Percentiles rank a stretch among this genome's conserved stretches.
phyloP scores from a whole-genome alignment of 305 asterid species.

The Rubia peregrina region DNA sequence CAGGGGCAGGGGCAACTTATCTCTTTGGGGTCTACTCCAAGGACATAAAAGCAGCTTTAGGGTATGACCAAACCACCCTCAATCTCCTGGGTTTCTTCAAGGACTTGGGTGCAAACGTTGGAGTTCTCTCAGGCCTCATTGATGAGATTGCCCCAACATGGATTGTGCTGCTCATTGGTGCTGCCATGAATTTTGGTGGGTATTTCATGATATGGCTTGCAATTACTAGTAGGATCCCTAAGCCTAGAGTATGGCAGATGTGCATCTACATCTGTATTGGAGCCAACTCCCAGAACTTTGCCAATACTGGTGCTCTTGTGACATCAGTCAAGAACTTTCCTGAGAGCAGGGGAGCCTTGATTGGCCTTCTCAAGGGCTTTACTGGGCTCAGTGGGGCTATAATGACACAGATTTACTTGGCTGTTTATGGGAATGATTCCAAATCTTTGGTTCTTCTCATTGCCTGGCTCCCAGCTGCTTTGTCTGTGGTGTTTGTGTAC shows the following conservation, averaged over 20 bases:
- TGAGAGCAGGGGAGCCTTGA: slow-evolving; percentile 51
- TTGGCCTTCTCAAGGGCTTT: slow-evolving; percentile 65
- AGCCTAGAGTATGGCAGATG: slow-evolving; percentile 72
- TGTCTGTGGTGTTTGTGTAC: slow-evolving; percentile 65
- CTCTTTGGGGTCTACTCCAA: slow-evolving; percentile 76
- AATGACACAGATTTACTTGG: slow-evolving; percentile 62
- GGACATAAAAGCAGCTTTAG: slow-evolving; percentile 60
- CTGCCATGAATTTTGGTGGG: slow-evolving; percentile 68
- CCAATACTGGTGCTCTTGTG: slow-evolving; percentile 82
- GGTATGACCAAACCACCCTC: slow-evolving; percentile 78
- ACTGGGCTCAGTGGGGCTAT: slow-evolving; percentile 83
- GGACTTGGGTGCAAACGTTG: slow-evolving; percentile 78
- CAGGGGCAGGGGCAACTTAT: slow-evolving; percentile 88
- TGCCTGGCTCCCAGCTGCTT: slow-evolving; percentile 83
- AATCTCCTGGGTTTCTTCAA: slow-evolving; percentile 74
- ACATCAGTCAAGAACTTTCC: slow-evolving; percentile 70
- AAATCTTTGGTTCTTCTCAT: slow-evolving; percentile 61
- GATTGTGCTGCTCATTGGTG: slow-evolving; percentile 59
- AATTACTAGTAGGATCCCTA: slow-evolving; percentile 38
- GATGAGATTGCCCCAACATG: slow-evolving; percentile 77
- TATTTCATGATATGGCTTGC: slow-evolving; percentile 76
- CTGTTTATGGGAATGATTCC: slow-evolving; percentile 71
- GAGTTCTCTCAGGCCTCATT: slow-evolving; percentile 66
- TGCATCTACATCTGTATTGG: slow-evolving; percentile 70
- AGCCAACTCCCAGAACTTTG: slow-evolving; percentile 80